Conservation (phyloP, 345 rosid genomes). For the Eucalyptus urophylla region DNA sequence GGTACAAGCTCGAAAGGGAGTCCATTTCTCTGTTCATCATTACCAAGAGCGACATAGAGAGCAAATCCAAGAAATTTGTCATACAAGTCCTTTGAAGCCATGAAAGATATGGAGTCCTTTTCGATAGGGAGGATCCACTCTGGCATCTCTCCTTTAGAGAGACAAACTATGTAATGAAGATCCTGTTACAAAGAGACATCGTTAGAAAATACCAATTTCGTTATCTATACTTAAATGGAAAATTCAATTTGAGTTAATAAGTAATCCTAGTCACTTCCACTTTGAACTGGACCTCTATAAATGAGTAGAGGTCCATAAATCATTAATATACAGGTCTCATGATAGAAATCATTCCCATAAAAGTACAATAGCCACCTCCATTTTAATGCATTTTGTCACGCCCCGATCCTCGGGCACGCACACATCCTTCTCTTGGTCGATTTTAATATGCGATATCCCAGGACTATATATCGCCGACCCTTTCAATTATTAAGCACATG, state of each 20-base stretch:
- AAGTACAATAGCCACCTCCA: too few relatives aligned
- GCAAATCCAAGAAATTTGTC: background rate
- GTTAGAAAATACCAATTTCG: background rate
- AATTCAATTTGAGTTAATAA: background rate
- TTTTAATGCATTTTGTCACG: too few relatives aligned
- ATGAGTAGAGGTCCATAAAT: background rate
- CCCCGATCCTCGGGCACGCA: too few relatives aligned
- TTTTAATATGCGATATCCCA: too few relatives aligned
- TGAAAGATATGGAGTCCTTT: background rate
- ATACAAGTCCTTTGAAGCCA: background rate
- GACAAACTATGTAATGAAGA: rapidly evolving
- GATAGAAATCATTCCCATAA: too few relatives aligned
- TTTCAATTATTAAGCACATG: too few relatives aligned
- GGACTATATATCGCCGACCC: too few relatives aligned
- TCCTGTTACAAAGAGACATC: background rate
- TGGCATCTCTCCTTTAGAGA: background rate
- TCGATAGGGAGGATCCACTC: background rate
- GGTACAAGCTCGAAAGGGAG: too few relatives aligned
- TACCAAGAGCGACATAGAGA: background rate
- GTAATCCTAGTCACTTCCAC: background rate
- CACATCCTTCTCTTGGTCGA: too few relatives aligned
- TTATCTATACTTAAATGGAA: background rate
- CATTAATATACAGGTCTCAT: too few relatives aligned
- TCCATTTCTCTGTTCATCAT: too few relatives aligned
- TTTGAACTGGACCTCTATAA: background rate